Conservation (phyloP, 768 basidiomycete species). For the Suillus brevipes region DNA sequence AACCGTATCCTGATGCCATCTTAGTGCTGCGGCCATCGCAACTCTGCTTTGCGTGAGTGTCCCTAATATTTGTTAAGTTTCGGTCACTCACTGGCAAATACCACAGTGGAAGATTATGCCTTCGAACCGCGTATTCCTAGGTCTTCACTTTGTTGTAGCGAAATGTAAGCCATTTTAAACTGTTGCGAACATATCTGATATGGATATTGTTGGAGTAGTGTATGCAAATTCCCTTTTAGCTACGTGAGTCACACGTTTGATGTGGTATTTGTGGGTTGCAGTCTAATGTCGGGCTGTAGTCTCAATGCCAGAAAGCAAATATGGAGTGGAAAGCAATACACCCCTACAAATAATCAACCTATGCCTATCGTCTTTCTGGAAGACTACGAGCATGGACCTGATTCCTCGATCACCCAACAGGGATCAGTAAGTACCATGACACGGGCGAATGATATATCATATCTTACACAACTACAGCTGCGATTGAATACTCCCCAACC, state of each 20-base stretch:
- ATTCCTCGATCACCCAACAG: background rate
- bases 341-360: background rate
- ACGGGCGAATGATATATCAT: background rate
- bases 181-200: background rate
- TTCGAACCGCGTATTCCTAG: conserved; percentile 25
- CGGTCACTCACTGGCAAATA: background rate
- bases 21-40: conserved; percentile 17
- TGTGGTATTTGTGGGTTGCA: background rate
- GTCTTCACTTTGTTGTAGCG: conserved; percentile 24
- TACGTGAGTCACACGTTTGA: conserved; percentile 17
- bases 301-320: conserved; percentile 23
- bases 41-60: conserved; percentile 22
- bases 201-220: conserved; percentile 11
- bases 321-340: background rate
- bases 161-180: conserved; percentile 17
- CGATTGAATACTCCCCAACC: conserved; percentile 5
- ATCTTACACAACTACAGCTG: conserved; percentile 4
- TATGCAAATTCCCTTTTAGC: conserved; percentile 29
- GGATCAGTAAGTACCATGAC: background rate
- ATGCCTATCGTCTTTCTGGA: conserved; percentile 11
- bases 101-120: conserved; percentile 24
- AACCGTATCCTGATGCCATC: background rate
- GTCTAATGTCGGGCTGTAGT: conserved; percentile 9
- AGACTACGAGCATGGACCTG: background rate
- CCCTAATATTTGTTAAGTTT: background rate